Evolutionary conservation across 1,139 yeast genomes (phyloP), one percentile per base, ranked within the genome.

Genomic region (Lodderomyces margitis): DNA sequence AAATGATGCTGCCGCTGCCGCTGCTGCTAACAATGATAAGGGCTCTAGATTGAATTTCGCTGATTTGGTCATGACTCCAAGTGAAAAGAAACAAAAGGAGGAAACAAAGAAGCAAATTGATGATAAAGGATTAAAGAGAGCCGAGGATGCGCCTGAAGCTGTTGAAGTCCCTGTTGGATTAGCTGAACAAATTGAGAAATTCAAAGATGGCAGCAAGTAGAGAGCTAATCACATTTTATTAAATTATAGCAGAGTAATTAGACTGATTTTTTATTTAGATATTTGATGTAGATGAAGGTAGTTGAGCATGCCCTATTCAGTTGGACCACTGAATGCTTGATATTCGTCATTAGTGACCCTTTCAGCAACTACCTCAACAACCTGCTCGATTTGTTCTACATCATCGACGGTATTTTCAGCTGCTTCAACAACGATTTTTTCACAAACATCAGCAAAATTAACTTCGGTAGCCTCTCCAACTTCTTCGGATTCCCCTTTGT

Each of bases 61-160:
- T 45, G 78, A 72, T 53, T 68, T 72, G 47, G 68, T 72, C 45
- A 70, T 71, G 77, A 71, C 78, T 27, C 77, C 77, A 44, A 57
- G 66, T 45, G 73, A 70, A 38, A 65, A 38, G 34, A 40, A 42
- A 17, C 19, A 43, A 42, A 33, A 41, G 33, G 38, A 31, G 21
- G 37, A 36, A 36, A 37, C 37, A 4, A 25, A 36, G 15, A 36
- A 36, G 20, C 9, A 36, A 7, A 17, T 27, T 15, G 33, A 39
- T 12, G 31, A 21, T 15, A 34, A 40, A 7, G 39, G 34, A 14
- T 16, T 36, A 8, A 21, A 24, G 17, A 27, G 24, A 27, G 11
- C 38, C 10, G 36, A 40, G 2, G 44, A 43, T 19, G 41, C 40
- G 36, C 73, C 62, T 44, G 77, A 71, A 51, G 53, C 68, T 11